Evolutionary conservation across 306 rosid genomes (phyloP), one percentile per base, ranked within the genome.

Genomic region (Trifolium pratense): DNA sequence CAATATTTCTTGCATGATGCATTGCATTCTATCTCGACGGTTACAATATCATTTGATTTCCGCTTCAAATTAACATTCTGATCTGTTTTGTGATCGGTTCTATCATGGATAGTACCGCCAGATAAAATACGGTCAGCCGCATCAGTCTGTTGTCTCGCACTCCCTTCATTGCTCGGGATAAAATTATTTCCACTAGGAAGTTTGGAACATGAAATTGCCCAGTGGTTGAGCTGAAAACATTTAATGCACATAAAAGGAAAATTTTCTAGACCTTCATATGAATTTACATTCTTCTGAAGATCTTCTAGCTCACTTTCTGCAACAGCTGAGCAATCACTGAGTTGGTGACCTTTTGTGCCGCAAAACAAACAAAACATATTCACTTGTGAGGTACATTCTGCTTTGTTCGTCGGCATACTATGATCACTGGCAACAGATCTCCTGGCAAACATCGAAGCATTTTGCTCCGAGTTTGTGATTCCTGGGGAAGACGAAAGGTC

Each of bases 201-300:
- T 36, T 36, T 36, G 34, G 90, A 89, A 67, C 98, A 92, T 17
- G 95, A 82, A 70, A 77, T 61, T 15, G 91, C 91, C 96, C 96
- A 86, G 76, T 88, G 92, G 80, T 77, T 79, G 61, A 64, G 70
- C 79, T 78, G 81, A 68, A 85, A 87, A 56, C 95, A 90, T 80
- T 84, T 82, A 66, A 87, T 78, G 88, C 97, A 86, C 9, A 80
- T 40, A 75, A 77, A 81, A 52, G 86, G 60, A 13, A 39, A 23
- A 43, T 76, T 82, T 76, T 82, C 85, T 61, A 71, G 52, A 40
- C 71, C 87, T 15, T 53, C 82, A 75, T 48, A 77, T 23, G 84
- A 53, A 70, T 63, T 78, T 40, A 81, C 11, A 71, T 86, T 86
- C 77, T 83, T 81, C 61, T 43, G 69, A 71, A 91, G 86, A 78